Conservation (phyloP, 768 basidiomycete species). For the Boletales sp. region DNA sequence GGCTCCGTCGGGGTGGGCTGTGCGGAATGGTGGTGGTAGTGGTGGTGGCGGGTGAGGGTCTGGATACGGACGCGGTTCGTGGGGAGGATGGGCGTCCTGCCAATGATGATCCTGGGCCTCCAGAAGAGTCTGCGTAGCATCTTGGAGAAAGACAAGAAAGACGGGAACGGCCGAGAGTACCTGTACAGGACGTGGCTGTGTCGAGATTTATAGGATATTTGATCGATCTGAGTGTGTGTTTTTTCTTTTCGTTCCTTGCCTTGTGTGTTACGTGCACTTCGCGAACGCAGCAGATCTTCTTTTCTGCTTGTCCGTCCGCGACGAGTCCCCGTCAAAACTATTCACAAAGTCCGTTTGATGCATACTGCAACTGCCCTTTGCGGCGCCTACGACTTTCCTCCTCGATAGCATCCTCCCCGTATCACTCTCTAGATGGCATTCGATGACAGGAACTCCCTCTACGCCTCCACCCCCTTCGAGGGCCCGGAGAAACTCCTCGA, state of each 20-base stretch:
- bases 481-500: conserved; percentile 95
- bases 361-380: conserved; percentile 38
- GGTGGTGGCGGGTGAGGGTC: conserved; percentile 39
- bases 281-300: conserved; percentile 8
- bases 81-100: conserved; percentile 44
- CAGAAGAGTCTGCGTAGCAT: too few relatives aligned
- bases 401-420: conserved; percentile 44
- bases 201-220: conserved; percentile 2
- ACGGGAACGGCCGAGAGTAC: neutral
- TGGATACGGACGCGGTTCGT: conserved; percentile 18
- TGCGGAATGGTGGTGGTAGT: conserved; percentile 47
- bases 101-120: too few relatives aligned
- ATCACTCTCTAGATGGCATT: conserved; percentile 20
- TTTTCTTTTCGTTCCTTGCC: neutral
- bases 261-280: conserved; percentile 12
- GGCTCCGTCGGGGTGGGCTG: conserved; percentile 27
- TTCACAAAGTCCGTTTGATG: conserved; percentile 35
- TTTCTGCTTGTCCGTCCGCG: conserved; percentile 10
- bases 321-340: conserved; percentile 9
- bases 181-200: conserved; percentile 28
- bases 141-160: too few relatives aligned
- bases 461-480: conserved; percentile 65
- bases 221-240: conserved; percentile 1
- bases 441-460: conserved; percentile 18
- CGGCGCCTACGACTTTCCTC: conserved; percentile 35